Conservation (phyloP, 2,329 filamentous ascomycete species). For the Pseudogymnoascus sp. region DNA sequence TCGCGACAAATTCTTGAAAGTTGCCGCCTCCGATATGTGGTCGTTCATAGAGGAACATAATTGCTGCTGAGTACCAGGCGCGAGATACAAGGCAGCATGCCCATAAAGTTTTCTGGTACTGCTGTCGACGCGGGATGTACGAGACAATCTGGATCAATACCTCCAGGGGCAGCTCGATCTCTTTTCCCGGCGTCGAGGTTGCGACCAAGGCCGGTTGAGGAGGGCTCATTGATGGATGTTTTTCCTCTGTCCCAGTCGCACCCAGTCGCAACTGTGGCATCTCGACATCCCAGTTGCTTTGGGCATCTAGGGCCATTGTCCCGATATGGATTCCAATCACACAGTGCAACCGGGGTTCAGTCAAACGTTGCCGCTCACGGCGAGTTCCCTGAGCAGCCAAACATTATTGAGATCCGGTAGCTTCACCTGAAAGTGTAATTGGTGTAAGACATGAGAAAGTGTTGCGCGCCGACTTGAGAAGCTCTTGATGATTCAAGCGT, state of each 20-base stretch:
- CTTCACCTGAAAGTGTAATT: constrained; percentile 1
- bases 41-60: constrained; percentile 23
- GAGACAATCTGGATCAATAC: constrained; percentile 27
- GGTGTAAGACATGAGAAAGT: not conserved
- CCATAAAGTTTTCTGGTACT: constrained; percentile 23
- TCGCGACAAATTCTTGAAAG: constrained; percentile 27
- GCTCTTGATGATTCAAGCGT: not conserved
- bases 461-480: not conserved
- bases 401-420: not conserved
- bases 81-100: constrained; percentile 26
- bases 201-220: not conserved
- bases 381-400: not conserved
- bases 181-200: constrained; percentile 1
- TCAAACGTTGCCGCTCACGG: not conserved
- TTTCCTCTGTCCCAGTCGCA: not conserved
- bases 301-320: constrained; percentile 25
- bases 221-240: not conserved
- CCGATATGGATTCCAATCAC: not conserved
- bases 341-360: not conserved
- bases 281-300: constrained; percentile 28
- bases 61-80: constrained; percentile 25
- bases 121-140: constrained; percentile 21
- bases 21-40: constrained; percentile 26
- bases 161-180: constrained; percentile 27
- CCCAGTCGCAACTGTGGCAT: constrained; percentile 21